These are phyloP conservation scores for Huntiella savannae DNA, from an alignment of 2,329 filamentous ascomycete species.

Conservation along the genomic window DNA sequence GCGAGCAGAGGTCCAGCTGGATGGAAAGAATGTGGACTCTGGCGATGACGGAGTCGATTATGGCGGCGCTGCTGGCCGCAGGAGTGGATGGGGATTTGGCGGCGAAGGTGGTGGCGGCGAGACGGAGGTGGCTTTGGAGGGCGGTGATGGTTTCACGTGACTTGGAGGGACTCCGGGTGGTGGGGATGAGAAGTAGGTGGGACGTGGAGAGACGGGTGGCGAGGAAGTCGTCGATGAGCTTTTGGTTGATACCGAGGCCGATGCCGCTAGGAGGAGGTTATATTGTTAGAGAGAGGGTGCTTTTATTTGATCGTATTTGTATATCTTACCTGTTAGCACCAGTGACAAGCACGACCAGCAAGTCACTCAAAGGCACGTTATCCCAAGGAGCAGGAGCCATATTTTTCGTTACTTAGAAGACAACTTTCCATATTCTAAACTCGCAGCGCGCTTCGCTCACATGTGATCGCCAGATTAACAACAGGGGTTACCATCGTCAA, in stretches of 20 bases:
- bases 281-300: neutral
- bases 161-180: conserved; percentile 60
- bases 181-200: conserved; percentile 63
- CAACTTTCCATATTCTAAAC: too few relatives aligned
- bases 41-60: conserved; percentile 21
- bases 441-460: too few relatives aligned
- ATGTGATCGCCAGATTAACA: too few relatives aligned
- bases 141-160: conserved; percentile 49
- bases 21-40: conserved; percentile 40
- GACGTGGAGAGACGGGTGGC: conserved; percentile 43
- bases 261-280: conserved; percentile 44
- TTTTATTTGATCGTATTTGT: neutral
- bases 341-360: conserved; percentile 9
- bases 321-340: conserved; percentile 9
- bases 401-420: neutral
- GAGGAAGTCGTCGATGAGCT: conserved; percentile 81
- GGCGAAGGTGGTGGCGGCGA: conserved; percentile 25
- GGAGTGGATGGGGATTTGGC: conserved; percentile 31
- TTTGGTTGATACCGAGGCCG: conserved; percentile 64
- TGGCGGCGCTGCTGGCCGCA: conserved; percentile 35
- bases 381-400: conserved; percentile 7
- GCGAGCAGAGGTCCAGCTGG: conserved; percentile 40
- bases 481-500: too few relatives aligned
- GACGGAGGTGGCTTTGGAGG: conserved; percentile 43
- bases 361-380: conserved; percentile 4